These are phyloP conservation scores for Pestalotiopsis sp. DNA, from an alignment of 2,329 filamentous ascomycete species.

Conservation along the genomic window DNA sequence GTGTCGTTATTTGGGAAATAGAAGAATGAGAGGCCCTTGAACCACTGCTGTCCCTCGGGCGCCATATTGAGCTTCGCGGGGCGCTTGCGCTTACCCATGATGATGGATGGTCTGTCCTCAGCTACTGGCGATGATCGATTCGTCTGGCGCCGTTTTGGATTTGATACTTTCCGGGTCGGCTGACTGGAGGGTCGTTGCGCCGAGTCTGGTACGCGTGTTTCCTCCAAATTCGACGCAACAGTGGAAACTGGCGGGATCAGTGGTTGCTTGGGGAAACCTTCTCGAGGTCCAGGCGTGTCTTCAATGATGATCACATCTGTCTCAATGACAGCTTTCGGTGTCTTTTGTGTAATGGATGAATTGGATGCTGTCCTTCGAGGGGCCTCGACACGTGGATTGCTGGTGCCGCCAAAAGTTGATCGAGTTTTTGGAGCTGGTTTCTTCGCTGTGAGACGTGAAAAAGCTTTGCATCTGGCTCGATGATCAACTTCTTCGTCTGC, in stretches of 20 bases:
- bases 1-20: conserved; percentile 84
- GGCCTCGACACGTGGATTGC: conserved; percentile 18
- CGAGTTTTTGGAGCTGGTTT: not conserved
- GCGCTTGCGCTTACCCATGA: conserved; percentile 50
- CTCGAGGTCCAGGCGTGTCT: conserved; percentile 11
- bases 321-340: not conserved
- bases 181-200: conserved; percentile 17
- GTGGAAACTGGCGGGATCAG: conserved; percentile 20
- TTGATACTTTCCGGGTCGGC: conserved; percentile 32
- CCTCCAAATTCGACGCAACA: conserved; percentile 9
- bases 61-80: conserved; percentile 43
- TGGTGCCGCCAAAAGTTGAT: conserved; percentile 13
- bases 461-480: conserved; percentile 27
- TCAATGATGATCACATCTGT: conserved; percentile 13
- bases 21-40: conserved; percentile 65
- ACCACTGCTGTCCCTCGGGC: conserved; percentile 58
- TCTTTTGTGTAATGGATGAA: conserved; percentile 10
- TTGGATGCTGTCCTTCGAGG: conserved; percentile 16
- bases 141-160: conserved; percentile 28
- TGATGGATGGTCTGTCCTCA: conserved; percentile 23
- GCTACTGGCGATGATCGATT: conserved; percentile 23
- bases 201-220: conserved; percentile 32
- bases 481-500: conserved; percentile 38
- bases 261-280: conserved; percentile 24
- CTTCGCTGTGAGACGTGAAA: conserved; percentile 11